Base-by-base conservation (phyloP, 257 asterid genomes). In the Gentiana straminea region DNA sequence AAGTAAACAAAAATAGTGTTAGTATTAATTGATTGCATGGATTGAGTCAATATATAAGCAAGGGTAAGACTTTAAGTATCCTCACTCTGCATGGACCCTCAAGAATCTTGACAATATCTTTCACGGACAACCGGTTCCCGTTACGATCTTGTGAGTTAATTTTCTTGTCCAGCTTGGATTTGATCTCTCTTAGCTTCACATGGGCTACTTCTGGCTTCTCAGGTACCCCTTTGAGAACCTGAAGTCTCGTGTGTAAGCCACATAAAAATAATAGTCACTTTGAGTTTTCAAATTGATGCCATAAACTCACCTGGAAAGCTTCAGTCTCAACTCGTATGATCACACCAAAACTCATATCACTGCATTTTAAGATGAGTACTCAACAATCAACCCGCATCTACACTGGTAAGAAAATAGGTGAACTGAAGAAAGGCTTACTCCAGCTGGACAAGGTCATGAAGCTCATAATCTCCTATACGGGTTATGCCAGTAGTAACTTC, bases 161-260 rank as follows among this genome's bases (percentile, higher is more conserved):
- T 76, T 74, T 85, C 79, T 64, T 92, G 55, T 92, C 97, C 59
- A 92, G 59, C 87, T 92, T 92, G 65, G 70, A 70, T 58, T 83
- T 92, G 48, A 92, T 85, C 72, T 92, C 99, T 73, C 99, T 80
- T 64, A 92, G 69, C 71, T 89, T 83, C 67, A 85, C 93, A 57
- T 88, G 89, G n/a, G 94, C 86, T 52, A 92, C 97, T 62, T 83
- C 95, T 52, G 99, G 95, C 70, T 93, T 83, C 64, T 92, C 95
- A 4, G 95, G 80, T 7, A 77, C 94, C 54, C 99, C 99, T 76
- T 88, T 92, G 34, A 92, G 93, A 62, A 92, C 99, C 99, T 92
- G 47, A 73, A 60, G 64, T 58, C 50, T 52, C 63, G 53, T 13
- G 52, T 59, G 3, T 10, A 55, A 61, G 3, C 55, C 59, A 44